These are phyloP conservation scores for Mortierella sp. DNA, from an alignment of 371 early-diverging fungal genomes.

Conservation along the genomic window DNA sequence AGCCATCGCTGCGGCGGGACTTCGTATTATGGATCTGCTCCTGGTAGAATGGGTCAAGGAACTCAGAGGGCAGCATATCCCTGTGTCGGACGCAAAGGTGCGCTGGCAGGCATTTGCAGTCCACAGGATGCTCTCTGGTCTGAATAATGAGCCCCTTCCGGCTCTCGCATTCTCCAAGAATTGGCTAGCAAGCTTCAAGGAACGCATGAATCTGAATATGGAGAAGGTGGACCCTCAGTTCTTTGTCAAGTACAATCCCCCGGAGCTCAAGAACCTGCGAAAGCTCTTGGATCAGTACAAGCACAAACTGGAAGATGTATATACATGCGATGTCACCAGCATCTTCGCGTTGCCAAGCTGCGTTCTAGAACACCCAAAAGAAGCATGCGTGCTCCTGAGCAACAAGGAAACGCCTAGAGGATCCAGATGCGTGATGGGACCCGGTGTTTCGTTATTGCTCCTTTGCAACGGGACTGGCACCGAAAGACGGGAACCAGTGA, in stretches of 20 bases:
- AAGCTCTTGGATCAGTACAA: background rate
- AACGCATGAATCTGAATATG: background rate
- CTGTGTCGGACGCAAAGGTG: background rate
- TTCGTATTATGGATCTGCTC: background rate
- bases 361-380: conserved; percentile 8
- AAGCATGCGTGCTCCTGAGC: conserved; percentile 14
- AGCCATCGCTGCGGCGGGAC: background rate
- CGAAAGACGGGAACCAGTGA: conserved; percentile 14
- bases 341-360: conserved; percentile 18
- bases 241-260: background rate
- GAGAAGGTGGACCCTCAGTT: background rate
- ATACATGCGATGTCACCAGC: conserved; percentile 12
- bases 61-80: background rate
- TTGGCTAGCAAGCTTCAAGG: background rate
- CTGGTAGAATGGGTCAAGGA: conserved; percentile 1
- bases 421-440: conserved; percentile 8
- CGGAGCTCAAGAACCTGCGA: background rate
- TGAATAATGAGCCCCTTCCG: conserved; percentile 6
- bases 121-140: conserved; percentile 13
- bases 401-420: background rate
- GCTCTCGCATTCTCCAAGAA: background rate
- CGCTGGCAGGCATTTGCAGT: conserved; percentile 10
- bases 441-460: conserved; percentile 11
- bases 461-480: conserved; percentile 20
- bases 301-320: conserved; percentile 10